Percentiles rank a stretch among this genome's conserved stretches.
These are phyloP conservation scores for Gillenia trifoliata DNA, from an alignment of 306 rosid species.

Conservation along the genomic window DNA sequence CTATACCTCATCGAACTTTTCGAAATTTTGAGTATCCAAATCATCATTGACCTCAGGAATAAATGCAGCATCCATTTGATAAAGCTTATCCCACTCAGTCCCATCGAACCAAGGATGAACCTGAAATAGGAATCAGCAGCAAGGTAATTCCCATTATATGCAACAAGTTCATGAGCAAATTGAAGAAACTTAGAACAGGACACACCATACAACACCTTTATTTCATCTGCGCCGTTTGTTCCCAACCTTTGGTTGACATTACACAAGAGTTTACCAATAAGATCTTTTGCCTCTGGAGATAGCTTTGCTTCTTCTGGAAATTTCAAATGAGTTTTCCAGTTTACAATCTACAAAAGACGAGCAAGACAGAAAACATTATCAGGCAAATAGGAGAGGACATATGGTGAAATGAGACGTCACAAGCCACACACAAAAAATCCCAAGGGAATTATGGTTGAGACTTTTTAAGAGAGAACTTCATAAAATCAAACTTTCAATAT, in stretches of 20 bases:
- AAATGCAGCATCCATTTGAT: conserved; percentile 96
- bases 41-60: conserved; percentile 95
- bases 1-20: conserved; percentile 92
- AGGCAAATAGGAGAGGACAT: not conserved
- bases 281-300: conserved; percentile 80
- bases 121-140: conserved; percentile 47
- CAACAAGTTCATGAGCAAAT: conserved; percentile 26
- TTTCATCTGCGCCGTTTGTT: conserved; percentile 78
- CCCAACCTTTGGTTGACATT: conserved; percentile 86
- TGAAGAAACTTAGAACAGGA: conserved; percentile 45
- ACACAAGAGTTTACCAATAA: conserved; percentile 78
- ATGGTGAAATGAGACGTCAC: not conserved
- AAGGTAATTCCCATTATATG: conserved; percentile 38
- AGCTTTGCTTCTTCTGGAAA: conserved; percentile 93
- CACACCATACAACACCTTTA: conserved; percentile 89
- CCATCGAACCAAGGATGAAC: conserved; percentile 71
- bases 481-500: conserved; percentile 4
- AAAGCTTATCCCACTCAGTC: conserved; percentile 78
- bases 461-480: not conserved
- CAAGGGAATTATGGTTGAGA: not conserved
- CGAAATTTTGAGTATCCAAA: conserved; percentile 95
- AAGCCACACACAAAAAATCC: not conserved
- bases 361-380: not conserved
- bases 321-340: conserved; percentile 92
- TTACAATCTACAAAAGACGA: conserved; percentile 64